phyloP scores from a whole-genome alignment of 2,329 filamentous ascomycete genomes.

The Bisporella sp. region DNA sequence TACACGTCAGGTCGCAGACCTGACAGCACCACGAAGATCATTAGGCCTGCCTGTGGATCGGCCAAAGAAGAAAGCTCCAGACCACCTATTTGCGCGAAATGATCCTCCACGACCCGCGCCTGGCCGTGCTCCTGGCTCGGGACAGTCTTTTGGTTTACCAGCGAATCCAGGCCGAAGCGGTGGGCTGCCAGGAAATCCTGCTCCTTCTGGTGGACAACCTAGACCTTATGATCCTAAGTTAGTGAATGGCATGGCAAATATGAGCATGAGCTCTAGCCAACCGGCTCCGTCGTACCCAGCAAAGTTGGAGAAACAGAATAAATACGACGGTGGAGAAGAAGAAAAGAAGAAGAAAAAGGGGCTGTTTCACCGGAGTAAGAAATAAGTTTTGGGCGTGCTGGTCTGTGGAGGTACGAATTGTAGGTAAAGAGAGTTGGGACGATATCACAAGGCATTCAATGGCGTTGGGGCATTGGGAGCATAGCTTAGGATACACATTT shows the following conservation, averaged over 20 bases:
- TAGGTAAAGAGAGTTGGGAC: not conserved
- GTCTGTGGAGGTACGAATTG: not conserved
- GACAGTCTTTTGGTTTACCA: not conserved
- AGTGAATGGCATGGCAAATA: constrained; percentile 18
- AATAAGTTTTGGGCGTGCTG: not conserved
- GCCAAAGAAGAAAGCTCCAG: constrained; percentile 74
- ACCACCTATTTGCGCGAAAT: constrained; percentile 71
- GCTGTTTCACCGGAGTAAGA: not conserved
- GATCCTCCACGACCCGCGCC: constrained; percentile 46
- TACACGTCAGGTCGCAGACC: constrained; percentile 72
- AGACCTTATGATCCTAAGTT: not conserved
- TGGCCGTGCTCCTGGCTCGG: constrained; percentile 11
- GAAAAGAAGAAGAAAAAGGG: constrained; percentile 10
- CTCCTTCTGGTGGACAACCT: constrained; percentile 9
- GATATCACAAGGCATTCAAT: not conserved
- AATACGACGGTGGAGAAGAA: constrained; percentile 35
- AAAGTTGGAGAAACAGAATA: constrained; percentile 43
- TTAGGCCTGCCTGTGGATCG: constrained; percentile 77
- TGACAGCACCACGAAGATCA: constrained; percentile 66
- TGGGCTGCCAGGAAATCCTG: constrained; percentile 13
- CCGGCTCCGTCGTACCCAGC: constrained; percentile 18
- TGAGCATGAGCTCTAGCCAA: constrained; percentile 22
- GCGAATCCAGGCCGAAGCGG: constrained; percentile 5
- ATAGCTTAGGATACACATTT: not conserved
- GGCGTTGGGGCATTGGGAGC: not conserved